A percentile compares a stretch with the other conserved stretches of the same genome.
Evolutionary conservation across 768 basidiomycete species (phyloP).

Genomic region (Mycena polygramma): DNA sequence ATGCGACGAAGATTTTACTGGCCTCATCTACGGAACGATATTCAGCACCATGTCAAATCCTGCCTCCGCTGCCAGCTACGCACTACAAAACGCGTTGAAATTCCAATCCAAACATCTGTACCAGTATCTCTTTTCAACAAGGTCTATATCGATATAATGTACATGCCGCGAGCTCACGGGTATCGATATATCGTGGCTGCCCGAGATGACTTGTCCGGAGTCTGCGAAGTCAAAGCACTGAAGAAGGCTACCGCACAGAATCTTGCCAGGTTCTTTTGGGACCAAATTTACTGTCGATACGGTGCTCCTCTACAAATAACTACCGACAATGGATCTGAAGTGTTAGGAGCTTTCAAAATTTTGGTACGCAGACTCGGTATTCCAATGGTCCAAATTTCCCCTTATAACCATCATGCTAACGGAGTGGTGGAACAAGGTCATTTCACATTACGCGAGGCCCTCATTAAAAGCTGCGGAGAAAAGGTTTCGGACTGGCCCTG

Average conservation of each 20-base stretch:
- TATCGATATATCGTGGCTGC: too few species aligned
- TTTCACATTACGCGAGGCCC: not conserved
- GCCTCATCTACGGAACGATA: not conserved
- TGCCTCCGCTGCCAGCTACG: not conserved
- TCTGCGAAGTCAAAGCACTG: constrained; percentile 46
- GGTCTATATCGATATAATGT: not conserved
- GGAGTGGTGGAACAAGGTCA: not conserved
- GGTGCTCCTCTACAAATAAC: too few species aligned
- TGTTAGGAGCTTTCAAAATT: constrained; percentile 6
- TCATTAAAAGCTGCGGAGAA: constrained; percentile 4
- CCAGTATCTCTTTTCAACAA: not conserved
- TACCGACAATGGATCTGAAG: too few species aligned
- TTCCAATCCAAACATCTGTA: not conserved
- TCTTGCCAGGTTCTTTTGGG: constrained; percentile 49
- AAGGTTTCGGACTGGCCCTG: constrained; percentile 26
- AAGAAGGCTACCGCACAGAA: constrained; percentile 19
- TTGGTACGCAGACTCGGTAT: too few species aligned
- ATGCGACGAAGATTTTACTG: too few species aligned
- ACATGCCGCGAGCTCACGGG: not conserved
- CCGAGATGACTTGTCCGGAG: constrained; percentile 32
- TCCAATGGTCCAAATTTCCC: not conserved
- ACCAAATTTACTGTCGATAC: too few species aligned
- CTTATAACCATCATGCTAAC: not conserved
- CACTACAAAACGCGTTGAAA: not conserved
- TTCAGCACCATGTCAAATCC: not conserved